Evolutionary conservation across 2,329 filamentous ascomycete genomes (phyloP).

Genomic region (Trichophyton verrucosum): DNA sequence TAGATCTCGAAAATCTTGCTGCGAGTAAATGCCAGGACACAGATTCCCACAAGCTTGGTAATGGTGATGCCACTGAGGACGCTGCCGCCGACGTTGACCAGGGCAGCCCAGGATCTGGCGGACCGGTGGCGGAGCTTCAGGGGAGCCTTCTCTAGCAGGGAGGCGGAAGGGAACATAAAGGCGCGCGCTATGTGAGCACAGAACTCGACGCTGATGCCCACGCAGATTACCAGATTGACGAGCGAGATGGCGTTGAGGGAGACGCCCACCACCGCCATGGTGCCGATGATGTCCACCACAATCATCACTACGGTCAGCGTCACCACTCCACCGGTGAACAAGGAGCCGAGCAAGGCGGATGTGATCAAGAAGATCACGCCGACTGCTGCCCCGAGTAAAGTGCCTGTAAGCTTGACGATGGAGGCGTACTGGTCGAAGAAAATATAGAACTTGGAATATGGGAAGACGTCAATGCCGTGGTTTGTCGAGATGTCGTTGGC

Average conservation of each 20-base stretch:
- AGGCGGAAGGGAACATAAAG: slow-evolving; percentile 81
- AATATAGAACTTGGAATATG: slow-evolving; percentile 95
- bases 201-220: slow-evolving; percentile 93
- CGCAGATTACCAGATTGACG: slow-evolving; percentile 92
- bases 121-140: slow-evolving; percentile 69
- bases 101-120: slow-evolving; percentile 77
- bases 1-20: slow-evolving; percentile 99
- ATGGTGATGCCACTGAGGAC: slow-evolving; percentile 95
- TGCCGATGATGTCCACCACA: slow-evolving; percentile 82
- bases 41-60: slow-evolving; percentile 86
- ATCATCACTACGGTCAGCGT: slow-evolving; percentile 86
- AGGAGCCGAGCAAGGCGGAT: slow-evolving; percentile 67
- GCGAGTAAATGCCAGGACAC: slow-evolving; percentile 81
- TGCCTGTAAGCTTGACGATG: slow-evolving; percentile 67
- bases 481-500: slow-evolving; percentile 58
- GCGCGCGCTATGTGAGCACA: slow-evolving; percentile 93
- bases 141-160: slow-evolving; percentile 68
- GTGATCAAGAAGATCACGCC: slow-evolving; percentile 75
- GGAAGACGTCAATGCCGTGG: slow-evolving; percentile 75
- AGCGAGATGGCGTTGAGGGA: slow-evolving; percentile 90
- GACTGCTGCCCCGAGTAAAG: slow-evolving; percentile 69
- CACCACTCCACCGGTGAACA: slow-evolving; percentile 69
- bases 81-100: slow-evolving; percentile 87
- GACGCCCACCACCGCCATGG: slow-evolving; percentile 80
- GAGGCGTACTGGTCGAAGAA: slow-evolving; percentile 95